Evolutionary conservation across 169 alveolate genomes (phyloP).

Genomic region (Besnoitia besnoiti): DNA sequence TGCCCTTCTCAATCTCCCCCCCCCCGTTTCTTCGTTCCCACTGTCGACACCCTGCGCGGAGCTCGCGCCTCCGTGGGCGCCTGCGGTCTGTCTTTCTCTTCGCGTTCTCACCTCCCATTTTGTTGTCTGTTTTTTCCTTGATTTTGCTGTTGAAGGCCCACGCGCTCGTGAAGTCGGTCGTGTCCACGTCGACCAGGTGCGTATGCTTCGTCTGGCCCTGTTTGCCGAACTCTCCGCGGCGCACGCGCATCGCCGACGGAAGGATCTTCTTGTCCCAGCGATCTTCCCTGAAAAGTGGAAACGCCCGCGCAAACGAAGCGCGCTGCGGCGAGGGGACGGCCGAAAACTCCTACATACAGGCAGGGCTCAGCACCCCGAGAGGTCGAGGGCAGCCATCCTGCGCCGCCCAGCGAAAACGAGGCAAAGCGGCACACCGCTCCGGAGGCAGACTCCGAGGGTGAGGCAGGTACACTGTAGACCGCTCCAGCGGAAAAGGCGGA

Average conservation of each 20-base stretch:
- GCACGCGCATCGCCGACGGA: constrained; percentile 83
- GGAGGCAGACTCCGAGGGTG: too few relatives aligned
- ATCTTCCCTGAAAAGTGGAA: constrained; percentile 75
- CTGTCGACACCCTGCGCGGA: neutral
- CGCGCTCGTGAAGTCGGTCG: constrained; percentile 87
- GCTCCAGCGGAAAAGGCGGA: too few relatives aligned
- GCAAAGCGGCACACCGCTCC: too few relatives aligned
- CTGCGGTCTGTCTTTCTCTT: too few relatives aligned
- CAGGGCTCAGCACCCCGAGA: too few relatives aligned
- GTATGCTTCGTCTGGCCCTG: constrained; percentile 94
- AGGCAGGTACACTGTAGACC: too few relatives aligned
- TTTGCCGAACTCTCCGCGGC: constrained; percentile 88
- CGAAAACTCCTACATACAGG: too few relatives aligned
- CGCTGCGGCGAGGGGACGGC: too few relatives aligned
- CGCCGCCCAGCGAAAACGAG: too few relatives aligned
- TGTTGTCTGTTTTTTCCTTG: constrained; percentile 34
- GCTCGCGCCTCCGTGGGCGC: too few relatives aligned
- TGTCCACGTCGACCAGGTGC: constrained; percentile 94
- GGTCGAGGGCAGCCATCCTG: too few relatives aligned
- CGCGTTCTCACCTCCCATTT: constrained; percentile 2
- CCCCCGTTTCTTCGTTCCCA: neutral
- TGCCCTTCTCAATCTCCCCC: neutral
- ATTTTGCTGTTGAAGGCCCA: constrained; percentile 68
- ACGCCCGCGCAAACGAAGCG: too few relatives aligned
- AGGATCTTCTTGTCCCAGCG: constrained; percentile 78